Base-by-base conservation (phyloP, 2,329 filamentous ascomycete species). In the Scedosporium minutisporum region DNA sequence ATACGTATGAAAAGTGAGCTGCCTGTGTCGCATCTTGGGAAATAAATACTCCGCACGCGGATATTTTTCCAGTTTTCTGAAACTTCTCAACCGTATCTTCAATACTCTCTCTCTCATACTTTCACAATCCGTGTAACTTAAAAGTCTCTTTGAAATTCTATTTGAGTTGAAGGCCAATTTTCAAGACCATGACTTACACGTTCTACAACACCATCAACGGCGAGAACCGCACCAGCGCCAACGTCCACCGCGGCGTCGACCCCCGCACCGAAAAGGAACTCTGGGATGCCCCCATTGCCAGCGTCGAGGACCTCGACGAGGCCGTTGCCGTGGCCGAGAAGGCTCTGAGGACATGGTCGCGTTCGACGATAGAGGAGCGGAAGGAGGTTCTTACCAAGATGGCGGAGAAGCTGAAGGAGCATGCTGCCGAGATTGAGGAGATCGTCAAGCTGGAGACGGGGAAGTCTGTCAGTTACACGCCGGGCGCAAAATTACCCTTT, bases 331-430 rank as follows among this genome's bases (percentile, higher is more conserved):
- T 68, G 46, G 71, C 70, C 3, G 65, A 64, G 16, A 62, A 65
- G 4, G 71, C 72, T 0, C 73, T 69, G 58, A 68, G 67, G n/a
- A 65, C 61, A 1, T 75, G 73, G 73, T 66, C 67, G 3, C 67
- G 67, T 48, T 64, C 68, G 1, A 65, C 67, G 0, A 66, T 68
- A 21, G 67, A 68, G 9, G 66, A 73, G 65, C 69, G 71, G 62
- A 67, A 71, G 21, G 72, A 70, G 53, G 46, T 27, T 14, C 71
- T 73, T 10, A 69, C 70, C 48, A 63, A 67, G 64, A 57, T 62
- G 16, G 74, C 76, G 41, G 75, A 76, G 3, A 66, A 77, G 9
- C 63, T 80, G 5, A 71, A 77, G 48, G 75, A 80, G 10, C 75
- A 68, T 4, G 60, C 66, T 9, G 59, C 61, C 27, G 29, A 57